These are phyloP conservation scores for Petrea volubilis DNA, from an alignment of 257 asterid genomes.

Conservation along the genomic window DNA sequence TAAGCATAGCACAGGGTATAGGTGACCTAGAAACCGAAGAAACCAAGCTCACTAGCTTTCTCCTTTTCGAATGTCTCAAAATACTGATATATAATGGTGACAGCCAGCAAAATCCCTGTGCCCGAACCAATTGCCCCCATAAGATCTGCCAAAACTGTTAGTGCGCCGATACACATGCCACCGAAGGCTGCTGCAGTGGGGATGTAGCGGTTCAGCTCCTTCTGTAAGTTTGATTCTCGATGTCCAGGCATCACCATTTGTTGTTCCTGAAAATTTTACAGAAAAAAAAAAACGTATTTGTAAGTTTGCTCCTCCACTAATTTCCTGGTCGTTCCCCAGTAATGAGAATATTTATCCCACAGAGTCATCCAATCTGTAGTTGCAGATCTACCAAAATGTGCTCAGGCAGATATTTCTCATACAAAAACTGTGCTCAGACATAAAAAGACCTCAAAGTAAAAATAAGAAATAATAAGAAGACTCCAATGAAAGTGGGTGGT, in stretches of 20 bases:
- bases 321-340: neutral
- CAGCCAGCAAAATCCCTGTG: conserved; percentile 20
- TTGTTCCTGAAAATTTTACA: conserved; percentile 13
- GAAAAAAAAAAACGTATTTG: neutral
- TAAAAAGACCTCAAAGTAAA: neutral
- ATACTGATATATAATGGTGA: conserved; percentile 26
- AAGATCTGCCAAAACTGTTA: conserved; percentile 22
- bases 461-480: neutral
- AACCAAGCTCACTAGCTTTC: conserved; percentile 25
- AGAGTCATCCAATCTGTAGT: neutral
- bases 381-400: neutral
- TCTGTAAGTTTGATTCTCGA: conserved; percentile 19
- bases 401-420: neutral
- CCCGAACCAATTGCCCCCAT: conserved; percentile 29
- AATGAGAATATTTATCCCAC: neutral
- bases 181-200: conserved; percentile 31
- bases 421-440: neutral
- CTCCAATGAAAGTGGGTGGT: neutral
- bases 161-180: conserved; percentile 18
- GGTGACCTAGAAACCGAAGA: conserved; percentile 21
- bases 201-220: conserved; percentile 27
- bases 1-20: neutral
- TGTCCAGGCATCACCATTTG: conserved; percentile 31
- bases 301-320: neutral
- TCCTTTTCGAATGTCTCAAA: conserved; percentile 28